Base-by-base conservation (phyloP, 208 protist species). In the Phytomonas francai region DNA sequence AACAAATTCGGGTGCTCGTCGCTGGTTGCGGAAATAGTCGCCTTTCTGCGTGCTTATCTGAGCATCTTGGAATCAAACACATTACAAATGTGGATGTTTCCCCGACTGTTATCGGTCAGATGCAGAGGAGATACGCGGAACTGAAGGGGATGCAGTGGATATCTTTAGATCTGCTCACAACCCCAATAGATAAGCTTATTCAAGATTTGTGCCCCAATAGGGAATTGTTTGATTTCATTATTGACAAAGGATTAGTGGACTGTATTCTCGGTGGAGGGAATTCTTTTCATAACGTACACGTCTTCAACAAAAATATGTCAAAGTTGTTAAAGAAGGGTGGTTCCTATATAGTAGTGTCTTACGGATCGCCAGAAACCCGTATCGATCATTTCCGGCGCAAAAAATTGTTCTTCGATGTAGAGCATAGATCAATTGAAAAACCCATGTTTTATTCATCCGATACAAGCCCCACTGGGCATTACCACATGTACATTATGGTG, bases 401-500 rank as follows among this genome's bases (percentile, higher is more conserved):
- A 60, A 87, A 84, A 67, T 81, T 96, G 1, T 75, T 74, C 73
- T 97, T 93, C 64, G 90, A 95, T 57, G 87, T 89, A 69, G 90
- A 96, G 79, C 86, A 95, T 71, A 84, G 80, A 45, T 57, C 80
- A 33, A 68, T 96, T 34, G 89, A 95, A 70, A 97, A 97, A 76
- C 87, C 89, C 2, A 84, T 97, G 75, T 91, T 95, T 68, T 83
- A 74, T 39, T 87, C 88, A 9, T 82, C 85, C 0, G 83, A 92
- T 19, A 75, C 80, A 0, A 84, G 79, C 58, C 87, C 89, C 2
- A 88, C 78, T 0, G 88, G 87, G 0, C 81, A 94, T 73, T 97
- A 94, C 71, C 91, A 97, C 77, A 77, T 97, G 14, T 97, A 97
- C 68, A 87, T 95, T 63, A 96, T 96, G 91, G 80, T 84, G 39